These are phyloP conservation scores for Salisapilia sapeloensis DNA, from an alignment of 352 stramenopile genomes.

Conservation along the genomic window DNA sequence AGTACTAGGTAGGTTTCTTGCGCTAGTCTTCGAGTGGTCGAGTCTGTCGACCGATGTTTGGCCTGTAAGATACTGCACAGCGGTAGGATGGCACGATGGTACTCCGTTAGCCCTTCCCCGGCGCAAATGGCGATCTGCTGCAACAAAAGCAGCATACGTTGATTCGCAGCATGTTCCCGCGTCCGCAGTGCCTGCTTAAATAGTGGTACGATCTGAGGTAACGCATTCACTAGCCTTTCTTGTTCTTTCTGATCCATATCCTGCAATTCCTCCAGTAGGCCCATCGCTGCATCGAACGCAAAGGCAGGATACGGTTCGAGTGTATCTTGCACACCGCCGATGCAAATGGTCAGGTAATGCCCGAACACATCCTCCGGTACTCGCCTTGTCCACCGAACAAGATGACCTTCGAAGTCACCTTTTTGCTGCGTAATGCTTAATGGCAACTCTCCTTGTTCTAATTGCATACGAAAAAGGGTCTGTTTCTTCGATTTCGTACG, in stretches of 20 bases:
- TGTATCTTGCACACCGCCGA: slow-evolving; percentile 51
- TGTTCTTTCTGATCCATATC: too few relatives aligned
- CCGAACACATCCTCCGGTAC: slow-evolving; percentile 41
- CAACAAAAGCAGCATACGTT: slow-evolving; percentile 49
- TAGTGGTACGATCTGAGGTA: slow-evolving; percentile 37
- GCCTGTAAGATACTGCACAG: slow-evolving; percentile 72
- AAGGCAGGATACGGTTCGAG: slow-evolving; percentile 58
- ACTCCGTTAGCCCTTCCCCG: slow-evolving; percentile 31
- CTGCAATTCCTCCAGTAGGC: slow-evolving; percentile 26
- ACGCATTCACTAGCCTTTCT: slow-evolving; percentile 31
- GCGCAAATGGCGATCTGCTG: slow-evolving; percentile 60
- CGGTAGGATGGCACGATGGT: slow-evolving; percentile 59
- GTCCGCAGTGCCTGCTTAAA: slow-evolving; percentile 46
- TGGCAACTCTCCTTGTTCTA: slow-evolving; percentile 49
- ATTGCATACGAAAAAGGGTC: slow-evolving; percentile 56
- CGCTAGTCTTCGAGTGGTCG: too few relatives aligned
- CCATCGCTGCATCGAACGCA: slow-evolving; percentile 48
- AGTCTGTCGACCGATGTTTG: slow-evolving; percentile 50
- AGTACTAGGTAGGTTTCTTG: too few relatives aligned
- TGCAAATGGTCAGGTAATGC: slow-evolving; percentile 54
- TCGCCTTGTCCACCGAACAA: slow-evolving; percentile 35
- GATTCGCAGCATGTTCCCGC: slow-evolving; percentile 39
- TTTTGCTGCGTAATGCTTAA: slow-evolving; percentile 23
- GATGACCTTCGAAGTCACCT: slow-evolving; percentile 12
- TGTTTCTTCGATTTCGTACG: slow-evolving; percentile 31